Conservation (phyloP, 257 asterid genomes). For the Jacaranda copaia region DNA sequence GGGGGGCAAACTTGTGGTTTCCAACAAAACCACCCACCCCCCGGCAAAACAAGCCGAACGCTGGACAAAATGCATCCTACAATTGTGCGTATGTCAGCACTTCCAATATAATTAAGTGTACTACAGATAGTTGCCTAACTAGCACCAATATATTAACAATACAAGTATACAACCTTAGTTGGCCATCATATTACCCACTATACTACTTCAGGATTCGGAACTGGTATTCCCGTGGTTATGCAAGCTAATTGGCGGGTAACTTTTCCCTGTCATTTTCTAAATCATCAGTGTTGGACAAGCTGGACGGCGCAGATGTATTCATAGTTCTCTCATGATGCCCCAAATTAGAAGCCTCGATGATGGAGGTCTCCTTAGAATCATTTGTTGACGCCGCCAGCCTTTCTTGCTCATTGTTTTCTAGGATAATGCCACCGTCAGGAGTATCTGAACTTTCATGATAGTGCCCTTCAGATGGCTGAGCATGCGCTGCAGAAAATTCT, state of each 20-base stretch:
- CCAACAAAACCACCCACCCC: no score
- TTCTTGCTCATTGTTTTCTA: slow-evolving; percentile 24
- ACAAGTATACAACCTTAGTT: background rate
- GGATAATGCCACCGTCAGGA: background rate
- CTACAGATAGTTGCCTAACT: background rate
- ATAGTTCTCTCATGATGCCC: slow-evolving; percentile 2
- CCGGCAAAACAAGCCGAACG: no score
- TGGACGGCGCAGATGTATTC: background rate
- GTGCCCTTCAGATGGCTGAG: slow-evolving; percentile 37
- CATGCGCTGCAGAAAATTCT: slow-evolving; percentile 33
- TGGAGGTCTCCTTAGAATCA: slow-evolving; percentile 34
- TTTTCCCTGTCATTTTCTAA: slow-evolving; percentile 6
- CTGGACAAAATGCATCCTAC: background rate
- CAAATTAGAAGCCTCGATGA: slow-evolving; percentile 18
- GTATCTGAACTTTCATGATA: slow-evolving; percentile 27
- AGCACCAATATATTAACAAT: background rate
- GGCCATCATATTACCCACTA: background rate
- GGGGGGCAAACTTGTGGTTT: no score
- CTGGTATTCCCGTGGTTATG: background rate
- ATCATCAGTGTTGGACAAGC: slow-evolving; percentile 30
- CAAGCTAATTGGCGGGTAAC: slow-evolving; percentile 15
- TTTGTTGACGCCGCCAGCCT: slow-evolving; percentile 13
- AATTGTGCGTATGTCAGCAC: background rate
- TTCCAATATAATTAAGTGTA: background rate
- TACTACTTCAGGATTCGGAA: background rate